Conservation (phyloP, 108 stramenopile species). For the Aurantiochytrium sp. region DNA sequence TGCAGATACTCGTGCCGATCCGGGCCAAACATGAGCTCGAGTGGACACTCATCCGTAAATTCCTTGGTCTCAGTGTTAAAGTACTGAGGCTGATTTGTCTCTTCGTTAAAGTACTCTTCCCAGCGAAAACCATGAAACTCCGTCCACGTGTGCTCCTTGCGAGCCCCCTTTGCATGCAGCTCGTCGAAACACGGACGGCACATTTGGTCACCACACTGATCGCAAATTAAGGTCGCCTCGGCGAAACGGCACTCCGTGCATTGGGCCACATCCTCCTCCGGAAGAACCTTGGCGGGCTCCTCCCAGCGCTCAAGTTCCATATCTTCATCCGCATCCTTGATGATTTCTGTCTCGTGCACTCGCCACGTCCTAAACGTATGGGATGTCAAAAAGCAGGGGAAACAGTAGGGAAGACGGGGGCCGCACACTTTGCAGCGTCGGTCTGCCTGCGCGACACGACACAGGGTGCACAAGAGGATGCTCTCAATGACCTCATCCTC, state of each 20-base stretch:
- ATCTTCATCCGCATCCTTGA: background rate
- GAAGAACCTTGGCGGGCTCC: background rate
- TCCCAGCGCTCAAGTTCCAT: background rate
- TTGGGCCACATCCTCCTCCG: background rate
- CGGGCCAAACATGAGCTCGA: conserved; percentile 17
- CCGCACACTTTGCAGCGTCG: background rate
- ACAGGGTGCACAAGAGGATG: background rate
- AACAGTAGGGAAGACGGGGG: background rate
- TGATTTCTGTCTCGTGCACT: background rate
- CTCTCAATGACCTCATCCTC: background rate
- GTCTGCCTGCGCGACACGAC: background rate
- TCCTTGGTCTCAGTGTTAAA: background rate
- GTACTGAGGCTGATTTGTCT: background rate
- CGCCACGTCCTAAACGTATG: background rate
- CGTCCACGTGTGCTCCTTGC: background rate
- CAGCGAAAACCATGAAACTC: background rate
- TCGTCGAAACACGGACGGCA: background rate
- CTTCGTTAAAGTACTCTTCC: conserved; percentile 9
- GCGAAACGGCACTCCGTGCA: background rate
- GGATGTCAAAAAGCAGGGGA: background rate
- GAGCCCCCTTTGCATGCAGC: background rate
- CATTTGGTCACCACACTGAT: conserved; percentile 16
- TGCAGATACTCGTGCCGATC: background rate
- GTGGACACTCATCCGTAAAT: background rate
- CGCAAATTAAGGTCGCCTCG: background rate